Evolutionary conservation across 306 rosid genomes (phyloP).

Genomic region (Notholithocarpus densiflorus): DNA sequence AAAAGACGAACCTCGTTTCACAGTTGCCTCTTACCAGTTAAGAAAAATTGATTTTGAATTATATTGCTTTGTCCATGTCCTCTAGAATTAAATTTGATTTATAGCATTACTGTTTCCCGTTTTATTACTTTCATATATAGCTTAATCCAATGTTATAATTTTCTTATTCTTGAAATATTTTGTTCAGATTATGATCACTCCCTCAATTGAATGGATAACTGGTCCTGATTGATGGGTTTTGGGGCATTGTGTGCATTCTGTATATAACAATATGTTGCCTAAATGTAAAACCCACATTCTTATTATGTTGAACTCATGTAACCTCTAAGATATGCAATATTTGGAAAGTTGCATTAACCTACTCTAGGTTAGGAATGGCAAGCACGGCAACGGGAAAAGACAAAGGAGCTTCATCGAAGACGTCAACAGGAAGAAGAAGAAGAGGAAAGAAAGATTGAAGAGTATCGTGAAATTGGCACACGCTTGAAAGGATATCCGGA

Average conservation of each 20-base stretch:
- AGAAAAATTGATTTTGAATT: not conserved
- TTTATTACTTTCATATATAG: not conserved
- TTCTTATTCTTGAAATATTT: not conserved
- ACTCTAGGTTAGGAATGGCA: slow-evolving; percentile 79
- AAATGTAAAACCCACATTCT: not conserved
- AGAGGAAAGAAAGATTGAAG: slow-evolving; percentile 73
- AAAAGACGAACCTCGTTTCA: not conserved
- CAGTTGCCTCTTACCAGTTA: not conserved
- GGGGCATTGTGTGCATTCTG: not conserved
- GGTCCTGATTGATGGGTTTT: not conserved
- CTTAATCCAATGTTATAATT: not conserved
- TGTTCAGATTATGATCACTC: not conserved
- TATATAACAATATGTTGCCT: not conserved
- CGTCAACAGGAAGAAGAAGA: slow-evolving; percentile 76
- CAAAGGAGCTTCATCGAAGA: slow-evolving; percentile 52
- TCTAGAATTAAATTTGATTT: not conserved
- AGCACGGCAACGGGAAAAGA: slow-evolving; percentile 68
- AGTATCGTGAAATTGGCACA: slow-evolving; percentile 81
- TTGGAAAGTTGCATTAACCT: slow-evolving; percentile 37
- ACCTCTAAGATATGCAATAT: not conserved
- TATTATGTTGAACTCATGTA: not conserved
- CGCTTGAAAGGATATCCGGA: slow-evolving; percentile 78
- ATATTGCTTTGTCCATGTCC: not conserved
- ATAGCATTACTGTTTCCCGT: not conserved
- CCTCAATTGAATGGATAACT: not conserved